These are phyloP conservation scores for Mimosa pudica DNA, from an alignment of 306 rosid species.

Conservation along the genomic window DNA sequence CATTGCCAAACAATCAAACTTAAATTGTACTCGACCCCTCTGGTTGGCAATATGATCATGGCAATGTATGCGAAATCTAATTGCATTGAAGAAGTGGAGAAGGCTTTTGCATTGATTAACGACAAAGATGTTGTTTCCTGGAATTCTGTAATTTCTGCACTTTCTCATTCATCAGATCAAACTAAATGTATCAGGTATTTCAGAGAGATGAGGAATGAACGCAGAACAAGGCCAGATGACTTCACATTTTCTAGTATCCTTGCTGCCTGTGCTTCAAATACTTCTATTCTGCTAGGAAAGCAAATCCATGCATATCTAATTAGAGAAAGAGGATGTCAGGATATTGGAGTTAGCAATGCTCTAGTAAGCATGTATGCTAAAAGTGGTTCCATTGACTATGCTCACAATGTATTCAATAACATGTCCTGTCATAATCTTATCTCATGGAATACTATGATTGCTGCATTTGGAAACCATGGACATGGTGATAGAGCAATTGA, in stretches of 20 bases:
- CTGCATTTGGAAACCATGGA: slow-evolving; percentile 50
- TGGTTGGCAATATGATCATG: slow-evolving; percentile 46
- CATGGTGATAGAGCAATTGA: slow-evolving; percentile 45
- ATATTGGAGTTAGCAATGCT: slow-evolving; percentile 48
- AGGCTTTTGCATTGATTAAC: slow-evolving; percentile 41
- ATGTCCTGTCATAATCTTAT: slow-evolving; percentile 38
- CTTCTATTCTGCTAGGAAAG: slow-evolving; percentile 44
- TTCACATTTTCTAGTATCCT: slow-evolving; percentile 49
- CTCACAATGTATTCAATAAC: slow-evolving; percentile 34
- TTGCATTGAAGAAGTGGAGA: slow-evolving; percentile 44
- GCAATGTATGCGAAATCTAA: slow-evolving; percentile 40
- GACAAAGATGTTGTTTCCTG: slow-evolving; percentile 48
- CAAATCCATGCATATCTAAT: slow-evolving; percentile 46
- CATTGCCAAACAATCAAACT: slow-evolving; percentile 48
- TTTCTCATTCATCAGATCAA: slow-evolving; percentile 38
- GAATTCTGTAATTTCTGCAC: slow-evolving; percentile 43
- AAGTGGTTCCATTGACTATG: slow-evolving; percentile 47
- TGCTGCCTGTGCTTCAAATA: slow-evolving; percentile 38
- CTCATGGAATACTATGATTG: slow-evolving; percentile 52
- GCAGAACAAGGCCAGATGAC: slow-evolving; percentile 35
- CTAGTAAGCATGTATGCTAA: slow-evolving; percentile 47
- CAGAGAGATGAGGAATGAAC: slow-evolving; percentile 37
- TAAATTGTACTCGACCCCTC: slow-evolving; percentile 37
- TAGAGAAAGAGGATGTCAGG: slow-evolving; percentile 33
- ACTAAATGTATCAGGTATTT: slow-evolving; percentile 34